Conservation (phyloP, 1,139 yeast species). For the Yamadazyma buinensis region DNA sequence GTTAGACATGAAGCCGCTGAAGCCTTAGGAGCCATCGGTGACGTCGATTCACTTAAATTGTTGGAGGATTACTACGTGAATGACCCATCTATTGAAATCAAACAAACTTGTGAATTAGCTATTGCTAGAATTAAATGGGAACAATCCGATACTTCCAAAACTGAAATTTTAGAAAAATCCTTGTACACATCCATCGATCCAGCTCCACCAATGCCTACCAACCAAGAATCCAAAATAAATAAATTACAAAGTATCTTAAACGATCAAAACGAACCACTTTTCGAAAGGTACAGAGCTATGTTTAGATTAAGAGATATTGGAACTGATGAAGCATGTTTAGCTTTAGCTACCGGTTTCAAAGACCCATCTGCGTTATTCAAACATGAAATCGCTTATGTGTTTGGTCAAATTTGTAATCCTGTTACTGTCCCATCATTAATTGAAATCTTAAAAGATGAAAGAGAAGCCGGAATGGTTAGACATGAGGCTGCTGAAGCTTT, state of each 20-base stretch:
- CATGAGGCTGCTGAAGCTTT: constrained; percentile 99
- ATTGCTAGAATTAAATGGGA: constrained; percentile 94
- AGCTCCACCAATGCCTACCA: constrained; percentile 88
- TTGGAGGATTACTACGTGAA: constrained; percentile 59
- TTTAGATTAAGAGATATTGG: constrained; percentile 95
- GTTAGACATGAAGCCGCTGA: constrained; percentile 99
- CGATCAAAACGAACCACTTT: constrained; percentile 73
- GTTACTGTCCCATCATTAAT: constrained; percentile 85
- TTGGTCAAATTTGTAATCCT: constrained; percentile 95
- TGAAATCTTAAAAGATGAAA: constrained; percentile 69
- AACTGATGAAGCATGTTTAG: constrained; percentile 86
- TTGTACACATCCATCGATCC: constrained; percentile 90
- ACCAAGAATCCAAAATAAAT: constrained; percentile 52
- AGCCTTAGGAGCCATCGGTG: constrained; percentile 95
- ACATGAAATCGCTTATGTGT: constrained; percentile 97
- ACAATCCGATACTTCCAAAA: constrained; percentile 57
- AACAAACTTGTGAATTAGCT: constrained; percentile 97
- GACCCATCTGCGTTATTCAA: constrained; percentile 93
- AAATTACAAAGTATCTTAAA: constrained; percentile 68
- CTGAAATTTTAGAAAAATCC: constrained; percentile 71
- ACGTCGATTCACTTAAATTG: constrained; percentile 65
- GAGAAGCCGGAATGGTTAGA: constrained; percentile 97
- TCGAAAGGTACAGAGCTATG: constrained; percentile 97
- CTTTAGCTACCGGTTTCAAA: constrained; percentile 83
- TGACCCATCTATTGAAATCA: constrained; percentile 83